Evolutionary conservation across 2,329 filamentous ascomycete genomes (phyloP).

Genomic region (Myriosclerotinia duriaeana): DNA sequence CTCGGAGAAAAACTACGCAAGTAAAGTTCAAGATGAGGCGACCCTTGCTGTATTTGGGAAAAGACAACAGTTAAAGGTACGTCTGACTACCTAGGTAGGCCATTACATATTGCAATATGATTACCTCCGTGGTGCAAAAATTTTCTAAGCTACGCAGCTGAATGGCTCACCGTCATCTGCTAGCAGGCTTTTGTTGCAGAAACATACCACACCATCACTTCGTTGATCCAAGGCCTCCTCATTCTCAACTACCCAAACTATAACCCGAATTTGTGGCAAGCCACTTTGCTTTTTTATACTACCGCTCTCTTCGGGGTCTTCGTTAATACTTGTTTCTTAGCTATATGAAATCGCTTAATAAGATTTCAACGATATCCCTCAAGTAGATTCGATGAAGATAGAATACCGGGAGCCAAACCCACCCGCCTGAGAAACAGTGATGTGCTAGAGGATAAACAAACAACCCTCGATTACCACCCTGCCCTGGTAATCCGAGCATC

Average conservation of each 20-base stretch:
- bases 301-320: slow-evolving; percentile 17
- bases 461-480: no score
- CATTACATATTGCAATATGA: slow-evolving; percentile 20
- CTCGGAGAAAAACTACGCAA: slow-evolving; percentile 1
- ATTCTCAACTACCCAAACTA: slow-evolving; percentile 12
- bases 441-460: no score
- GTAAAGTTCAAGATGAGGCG: slow-evolving; percentile 19
- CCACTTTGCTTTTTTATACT: slow-evolving; percentile 15
- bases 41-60: slow-evolving; percentile 23
- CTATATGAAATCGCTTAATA: no score
- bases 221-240: slow-evolving; percentile 13
- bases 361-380: no score
- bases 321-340: slow-evolving; percentile 21
- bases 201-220: slow-evolving; percentile 3
- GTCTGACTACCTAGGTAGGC: background rate
- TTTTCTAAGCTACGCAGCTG: slow-evolving; percentile 26
- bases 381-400: no score
- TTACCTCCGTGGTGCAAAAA: slow-evolving; percentile 21
- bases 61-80: slow-evolving; percentile 23
- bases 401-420: no score
- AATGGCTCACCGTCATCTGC: slow-evolving; percentile 21
- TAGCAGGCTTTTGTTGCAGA: slow-evolving; percentile 18
- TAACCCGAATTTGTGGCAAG: slow-evolving; percentile 15
- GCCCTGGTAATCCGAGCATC: no score
- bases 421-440: no score